Evolutionary conservation across 345 rosid species (phyloP).

Genomic region (Rhodamnia argentea): DNA sequence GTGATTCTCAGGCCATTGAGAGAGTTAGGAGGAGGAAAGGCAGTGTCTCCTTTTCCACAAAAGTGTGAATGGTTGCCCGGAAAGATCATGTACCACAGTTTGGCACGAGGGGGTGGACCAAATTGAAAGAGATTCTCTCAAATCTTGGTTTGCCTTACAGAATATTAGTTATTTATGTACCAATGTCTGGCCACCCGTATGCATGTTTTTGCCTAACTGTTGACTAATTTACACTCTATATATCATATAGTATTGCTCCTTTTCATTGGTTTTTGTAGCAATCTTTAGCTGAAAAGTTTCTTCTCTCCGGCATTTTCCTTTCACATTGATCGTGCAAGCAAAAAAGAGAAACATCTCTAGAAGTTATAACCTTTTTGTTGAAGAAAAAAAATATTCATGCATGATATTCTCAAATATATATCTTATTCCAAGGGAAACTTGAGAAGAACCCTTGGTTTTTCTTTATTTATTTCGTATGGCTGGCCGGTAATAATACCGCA

Average conservation of each 20-base stretch:
- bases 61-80: neutral
- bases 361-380: neutral
- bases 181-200: neutral
- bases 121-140: neutral
- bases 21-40: neutral
- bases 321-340: neutral
- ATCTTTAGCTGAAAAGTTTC: neutral
- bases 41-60: neutral
- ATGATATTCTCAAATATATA: neutral
- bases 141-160: neutral
- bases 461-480: neutral
- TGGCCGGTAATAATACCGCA: neutral
- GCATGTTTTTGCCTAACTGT: neutral
- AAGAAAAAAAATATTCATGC: neutral
- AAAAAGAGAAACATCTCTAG: neutral
- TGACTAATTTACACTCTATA: neutral
- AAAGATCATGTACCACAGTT: neutral
- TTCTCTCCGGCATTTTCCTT: neutral
- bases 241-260: neutral
- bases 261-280: neutral
- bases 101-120: neutral
- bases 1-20: neutral
- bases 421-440: neutral
- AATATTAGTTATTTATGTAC: neutral
- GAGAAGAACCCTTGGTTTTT: neutral